A percentile compares a stretch with the other conserved stretches of the same genome.
Evolutionary conservation across 306 rosid genomes (phyloP).

Genomic region (Casuarina equisetifolia): DNA sequence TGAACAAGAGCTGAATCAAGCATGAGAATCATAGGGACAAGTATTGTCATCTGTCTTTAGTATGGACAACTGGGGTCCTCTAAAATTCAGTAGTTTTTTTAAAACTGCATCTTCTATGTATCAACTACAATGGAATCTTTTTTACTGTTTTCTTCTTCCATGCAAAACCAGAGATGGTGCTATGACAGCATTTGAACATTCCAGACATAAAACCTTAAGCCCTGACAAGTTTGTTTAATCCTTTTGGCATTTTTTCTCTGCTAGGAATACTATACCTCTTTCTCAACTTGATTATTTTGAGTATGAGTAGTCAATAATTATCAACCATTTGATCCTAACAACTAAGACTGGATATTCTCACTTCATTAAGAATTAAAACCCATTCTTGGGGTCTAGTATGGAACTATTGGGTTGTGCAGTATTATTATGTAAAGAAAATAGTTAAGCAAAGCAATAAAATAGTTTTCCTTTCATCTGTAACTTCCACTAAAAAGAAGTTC

Average conservation of each 20-base stretch:
- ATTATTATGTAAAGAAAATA: not conserved
- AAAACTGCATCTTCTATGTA: not conserved
- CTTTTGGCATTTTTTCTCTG: not conserved
- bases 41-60: not conserved
- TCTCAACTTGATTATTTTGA: conserved; percentile 1
- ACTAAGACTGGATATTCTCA: not conserved
- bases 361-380: not conserved
- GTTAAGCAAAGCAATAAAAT: not conserved
- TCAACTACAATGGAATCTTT: not conserved
- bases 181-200: not conserved
- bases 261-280: not conserved
- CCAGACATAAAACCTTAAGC: not conserved
- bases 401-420: not conserved
- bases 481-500: not conserved
- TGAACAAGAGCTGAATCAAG: conserved; percentile 55
- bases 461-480: not conserved
- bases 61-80: not conserved
- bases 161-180: not conserved
- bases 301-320: not conserved
- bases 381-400: not conserved
- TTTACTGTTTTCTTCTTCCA: not conserved
- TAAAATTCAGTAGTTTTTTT: conserved; percentile 11
- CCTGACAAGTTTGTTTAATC: not conserved
- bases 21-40: not conserved
- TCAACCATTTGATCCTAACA: not conserved